Base-by-base conservation (phyloP, 1,284 basidiomycete species). In the Trametes sp. region DNA sequence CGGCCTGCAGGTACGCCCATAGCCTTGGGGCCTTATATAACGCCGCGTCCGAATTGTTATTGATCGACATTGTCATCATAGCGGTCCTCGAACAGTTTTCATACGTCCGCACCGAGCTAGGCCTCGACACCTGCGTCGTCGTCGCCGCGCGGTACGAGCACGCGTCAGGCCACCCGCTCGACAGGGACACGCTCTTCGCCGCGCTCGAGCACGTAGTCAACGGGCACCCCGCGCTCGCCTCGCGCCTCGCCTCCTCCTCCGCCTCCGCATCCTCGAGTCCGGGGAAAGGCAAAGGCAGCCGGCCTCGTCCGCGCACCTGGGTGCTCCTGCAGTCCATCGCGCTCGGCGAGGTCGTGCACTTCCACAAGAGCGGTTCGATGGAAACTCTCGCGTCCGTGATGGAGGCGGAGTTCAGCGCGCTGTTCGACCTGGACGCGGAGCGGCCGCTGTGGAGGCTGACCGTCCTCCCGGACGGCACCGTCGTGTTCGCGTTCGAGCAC, bases 401-500 rank as follows among this genome's bases (percentile, higher is more conserved):
- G 6, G 69, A 77, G 53, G 54, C 59, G 2, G 70, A 79, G 54
- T 66, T 78, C n/a, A 38, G 65, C 13, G 65, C 54, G 8, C 70
- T 68, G 2, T 75, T 80, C 57, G 72, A 75, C 49, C 67, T 71
- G 0, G 50, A 61, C 3, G 64, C 67, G 1, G 64, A 69, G 21
- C 48, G 68, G 6, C 80, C 79, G 0, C 70, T 81, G 4, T 82
- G 81, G 81, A 73, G 79, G 14, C 65, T 81, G 4, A 58, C 69
- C 13, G 73, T 81, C 13, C 57, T 77, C 13, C 57, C 59, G 13
- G 74, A 77, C 49, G 70, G 73, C 24, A 76, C 70, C 1, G 69
- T 81, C 31, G 50, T 78, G 11, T 78, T 79, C 59, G 74, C 73
- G 23, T 79, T 72, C 58, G 76, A 80, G 56, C 80, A 81, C 61